Conservation (phyloP, 1,284 basidiomycete species). For the Amylostereum areolatum region DNA sequence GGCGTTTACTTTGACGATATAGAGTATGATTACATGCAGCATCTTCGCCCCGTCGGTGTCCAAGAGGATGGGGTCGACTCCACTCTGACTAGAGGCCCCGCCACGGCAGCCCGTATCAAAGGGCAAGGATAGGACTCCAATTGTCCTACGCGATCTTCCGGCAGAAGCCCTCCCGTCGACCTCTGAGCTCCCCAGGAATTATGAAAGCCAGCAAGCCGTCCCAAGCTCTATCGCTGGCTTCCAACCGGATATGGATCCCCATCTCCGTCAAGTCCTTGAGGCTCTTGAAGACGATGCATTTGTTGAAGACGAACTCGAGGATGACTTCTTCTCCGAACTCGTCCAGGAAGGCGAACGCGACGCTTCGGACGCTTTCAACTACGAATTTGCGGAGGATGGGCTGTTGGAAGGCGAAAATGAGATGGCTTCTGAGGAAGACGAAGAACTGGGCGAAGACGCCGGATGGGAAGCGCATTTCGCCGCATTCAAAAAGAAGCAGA, state of each 20-base stretch:
- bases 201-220: constrained; percentile 69
- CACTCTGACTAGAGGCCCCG: constrained; percentile 71
- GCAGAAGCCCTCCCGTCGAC: constrained; percentile 68
- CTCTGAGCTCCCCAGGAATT: constrained; percentile 68
- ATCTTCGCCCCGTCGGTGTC: constrained; percentile 74
- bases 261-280: constrained; percentile 89
- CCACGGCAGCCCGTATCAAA: constrained; percentile 27
- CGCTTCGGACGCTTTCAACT: constrained; percentile 49
- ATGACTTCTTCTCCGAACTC: constrained; percentile 71
- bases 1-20: constrained; percentile 96
- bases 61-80: constrained; percentile 75
- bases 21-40: constrained; percentile 99
- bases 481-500: constrained; percentile 62
- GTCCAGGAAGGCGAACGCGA: constrained; percentile 69
- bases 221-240: constrained; percentile 85
- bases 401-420: constrained; percentile 22
- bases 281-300: constrained; percentile 97
- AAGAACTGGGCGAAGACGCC: constrained; percentile 15
- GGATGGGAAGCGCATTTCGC: constrained; percentile 76
- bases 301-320: constrained; percentile 68
- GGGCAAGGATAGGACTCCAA: constrained; percentile 29
- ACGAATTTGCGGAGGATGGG: constrained; percentile 68
- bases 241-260: constrained; percentile 95
- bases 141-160: constrained; percentile 51
- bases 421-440: constrained; percentile 23